These are phyloP conservation scores for Neohortaea acidophila DNA, from an alignment of 495 filamentous ascomycete species.

Conservation along the genomic window DNA sequence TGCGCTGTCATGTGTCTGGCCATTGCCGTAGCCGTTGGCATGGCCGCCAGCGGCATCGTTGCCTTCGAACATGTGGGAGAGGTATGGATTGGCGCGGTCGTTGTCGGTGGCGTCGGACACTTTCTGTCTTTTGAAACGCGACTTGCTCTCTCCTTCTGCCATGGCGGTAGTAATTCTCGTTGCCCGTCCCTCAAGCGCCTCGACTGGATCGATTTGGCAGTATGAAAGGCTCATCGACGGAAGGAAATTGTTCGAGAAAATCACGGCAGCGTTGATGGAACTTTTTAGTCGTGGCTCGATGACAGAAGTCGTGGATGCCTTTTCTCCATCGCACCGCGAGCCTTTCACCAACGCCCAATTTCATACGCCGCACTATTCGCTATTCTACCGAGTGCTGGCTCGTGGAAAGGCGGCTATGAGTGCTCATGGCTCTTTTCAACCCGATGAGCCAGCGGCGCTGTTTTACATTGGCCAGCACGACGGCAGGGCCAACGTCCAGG, in stretches of 20 bases:
- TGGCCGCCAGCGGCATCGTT: constrained; percentile 15
- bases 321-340: too few species aligned
- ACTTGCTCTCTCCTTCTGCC: constrained; percentile 30
- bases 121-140: constrained; percentile 33
- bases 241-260: not conserved
- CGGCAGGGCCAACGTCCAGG: constrained; percentile 41
- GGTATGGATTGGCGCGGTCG: constrained; percentile 62
- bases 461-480: constrained; percentile 84
- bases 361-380: too few species aligned
- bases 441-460: constrained; percentile 36
- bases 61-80: constrained; percentile 70
- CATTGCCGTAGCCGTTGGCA: constrained; percentile 27
- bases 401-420: too few species aligned
- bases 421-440: not conserved
- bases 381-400: too few species aligned
- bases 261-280: not conserved
- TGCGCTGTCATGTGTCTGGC: constrained; percentile 20
- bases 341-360: too few species aligned
- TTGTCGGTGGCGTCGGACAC: constrained; percentile 32
- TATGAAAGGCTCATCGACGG: constrained; percentile 2
- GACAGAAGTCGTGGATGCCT: not conserved
- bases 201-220: too few species aligned
- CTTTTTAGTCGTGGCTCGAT: not conserved
- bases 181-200: too few species aligned
- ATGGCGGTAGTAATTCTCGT: too few species aligned